These are phyloP conservation scores for Rugonectria rugulosa DNA, from an alignment of 2,329 filamentous ascomycete species.

Conservation along the genomic window DNA sequence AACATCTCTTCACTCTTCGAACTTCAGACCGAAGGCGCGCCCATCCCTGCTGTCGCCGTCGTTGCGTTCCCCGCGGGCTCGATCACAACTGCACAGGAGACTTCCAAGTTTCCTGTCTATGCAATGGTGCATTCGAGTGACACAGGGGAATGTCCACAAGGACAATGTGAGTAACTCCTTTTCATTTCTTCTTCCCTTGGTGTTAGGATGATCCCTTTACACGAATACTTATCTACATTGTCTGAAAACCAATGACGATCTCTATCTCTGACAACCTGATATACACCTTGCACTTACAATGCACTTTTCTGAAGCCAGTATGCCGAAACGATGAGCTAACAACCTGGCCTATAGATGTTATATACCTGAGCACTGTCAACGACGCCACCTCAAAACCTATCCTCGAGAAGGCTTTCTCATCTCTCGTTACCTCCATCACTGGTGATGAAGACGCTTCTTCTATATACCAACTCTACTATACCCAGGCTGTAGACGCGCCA, in stretches of 20 bases:
- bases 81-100: constrained; percentile 45
- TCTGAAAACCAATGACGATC: constrained; percentile 92
- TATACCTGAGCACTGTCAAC: constrained; percentile 49
- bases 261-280: constrained; percentile 90
- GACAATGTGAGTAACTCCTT: constrained; percentile 79
- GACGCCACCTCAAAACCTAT: constrained; percentile 44
- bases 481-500: constrained; percentile 51
- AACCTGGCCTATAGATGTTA: constrained; percentile 39
- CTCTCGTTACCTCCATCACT: constrained; percentile 48
- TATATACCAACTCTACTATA: constrained; percentile 64
- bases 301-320: constrained; percentile 8
- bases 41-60: constrained; percentile 76
- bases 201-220: constrained; percentile 82
- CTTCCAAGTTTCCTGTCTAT: constrained; percentile 59
- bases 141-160: constrained; percentile 86
- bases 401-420: constrained; percentile 51
- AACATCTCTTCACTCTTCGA: constrained; percentile 73
- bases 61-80: constrained; percentile 69
- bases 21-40: constrained; percentile 74
- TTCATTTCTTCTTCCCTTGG: constrained; percentile 41
- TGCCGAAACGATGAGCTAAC: constrained; percentile 42
- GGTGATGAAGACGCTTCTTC: constrained; percentile 37
- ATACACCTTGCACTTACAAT: constrained; percentile 45
- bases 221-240: constrained; percentile 99
- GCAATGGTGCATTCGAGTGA: constrained; percentile 83